Conservation (phyloP, 2,329 filamentous ascomycete genomes). For the Aspergillus japonicus region DNA sequence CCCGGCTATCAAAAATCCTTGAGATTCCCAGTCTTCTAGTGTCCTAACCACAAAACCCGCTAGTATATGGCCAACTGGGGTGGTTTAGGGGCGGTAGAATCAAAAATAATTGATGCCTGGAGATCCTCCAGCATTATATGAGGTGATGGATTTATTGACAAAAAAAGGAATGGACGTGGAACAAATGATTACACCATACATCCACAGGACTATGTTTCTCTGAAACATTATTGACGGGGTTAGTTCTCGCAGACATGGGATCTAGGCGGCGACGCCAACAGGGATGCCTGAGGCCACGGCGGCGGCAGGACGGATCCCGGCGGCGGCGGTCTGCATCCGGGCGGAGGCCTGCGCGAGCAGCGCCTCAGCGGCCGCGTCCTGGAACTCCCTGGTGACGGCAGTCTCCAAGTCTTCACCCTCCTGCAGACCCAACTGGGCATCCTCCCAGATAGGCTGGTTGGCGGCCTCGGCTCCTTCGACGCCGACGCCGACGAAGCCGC, state of each 20-base stretch:
- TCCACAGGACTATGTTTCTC: neutral
- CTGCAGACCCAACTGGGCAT: constrained; percentile 74
- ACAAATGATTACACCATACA: neutral
- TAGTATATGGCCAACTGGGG: neutral
- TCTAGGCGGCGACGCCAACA: constrained; percentile 32
- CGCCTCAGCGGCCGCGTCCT: constrained; percentile 17
- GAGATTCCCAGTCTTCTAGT: neutral
- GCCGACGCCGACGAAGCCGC: constrained; percentile 93
- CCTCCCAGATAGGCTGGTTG: constrained; percentile 81
- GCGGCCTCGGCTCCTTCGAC: constrained; percentile 60
- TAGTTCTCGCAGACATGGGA: neutral
- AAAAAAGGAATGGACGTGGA: neutral
- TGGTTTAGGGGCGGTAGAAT: neutral
- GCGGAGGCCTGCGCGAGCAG: constrained; percentile 12
- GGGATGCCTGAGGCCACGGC: constrained; percentile 23
- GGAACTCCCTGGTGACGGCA: constrained; percentile 49
- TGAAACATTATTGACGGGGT: neutral
- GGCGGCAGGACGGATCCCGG: constrained; percentile 20
- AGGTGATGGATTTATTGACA: neutral
- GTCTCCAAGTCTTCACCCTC: constrained; percentile 61
- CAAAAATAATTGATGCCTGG: neutral
- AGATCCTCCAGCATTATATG: neutral
- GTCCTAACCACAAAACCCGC: neutral
- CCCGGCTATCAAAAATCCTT: no score
- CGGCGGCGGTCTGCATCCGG: constrained; percentile 26